Evolutionary conservation across 495 filamentous ascomycete species (phyloP), one percentile per base, ranked within the genome.

Genomic region (Xylaria venustula): DNA sequence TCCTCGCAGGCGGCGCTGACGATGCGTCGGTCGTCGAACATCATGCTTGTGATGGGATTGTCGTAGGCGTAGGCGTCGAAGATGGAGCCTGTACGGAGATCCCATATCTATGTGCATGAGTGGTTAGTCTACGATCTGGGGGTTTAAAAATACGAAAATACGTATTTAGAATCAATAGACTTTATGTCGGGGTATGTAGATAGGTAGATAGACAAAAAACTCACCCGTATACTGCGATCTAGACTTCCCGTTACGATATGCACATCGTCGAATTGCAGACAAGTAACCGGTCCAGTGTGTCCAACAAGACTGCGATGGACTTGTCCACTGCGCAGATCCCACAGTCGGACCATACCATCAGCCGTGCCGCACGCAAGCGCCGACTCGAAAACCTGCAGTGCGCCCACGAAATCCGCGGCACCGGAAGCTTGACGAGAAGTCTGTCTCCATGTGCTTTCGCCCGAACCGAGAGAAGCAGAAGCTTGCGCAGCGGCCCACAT

Each of bases 341-440:
- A 99, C 15, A 99, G 77, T 45, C 94, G 83, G 32, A 99, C 92
- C 91, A 98, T 96, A 22, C 94, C 95, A 70, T 99, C 94, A 1
- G 94, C 94, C 12, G 94, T 99, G 59, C 94, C 94, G 67, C 95
- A 98, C n/a, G 94, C 94, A 58, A 99, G 80, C 7, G 94, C 94
- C 15, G 94, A 92, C 75, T 98, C 94, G 71, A 98, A 99, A 61
- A 94, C 94, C 73, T 99, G 94, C 47, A 99, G 68, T 1, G 94
- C 89, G 34, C 94, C 94, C 22, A 99, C 92, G 73, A 99, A 99
- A 65, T 96, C 91, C 1, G 92, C 91, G 17, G 87, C 85, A 54
- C 73, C 71, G 1, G 86, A 71, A 15, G 80, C 77, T 59, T 86
- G 78, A 75, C 86, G 87, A 52, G 67, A 75, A 14, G 80, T 78